Evolutionary conservation across 2,329 filamentous ascomycete species (phyloP), one percentile per base, ranked within the genome.

Genomic region (Ophiostoma australiae): DNA sequence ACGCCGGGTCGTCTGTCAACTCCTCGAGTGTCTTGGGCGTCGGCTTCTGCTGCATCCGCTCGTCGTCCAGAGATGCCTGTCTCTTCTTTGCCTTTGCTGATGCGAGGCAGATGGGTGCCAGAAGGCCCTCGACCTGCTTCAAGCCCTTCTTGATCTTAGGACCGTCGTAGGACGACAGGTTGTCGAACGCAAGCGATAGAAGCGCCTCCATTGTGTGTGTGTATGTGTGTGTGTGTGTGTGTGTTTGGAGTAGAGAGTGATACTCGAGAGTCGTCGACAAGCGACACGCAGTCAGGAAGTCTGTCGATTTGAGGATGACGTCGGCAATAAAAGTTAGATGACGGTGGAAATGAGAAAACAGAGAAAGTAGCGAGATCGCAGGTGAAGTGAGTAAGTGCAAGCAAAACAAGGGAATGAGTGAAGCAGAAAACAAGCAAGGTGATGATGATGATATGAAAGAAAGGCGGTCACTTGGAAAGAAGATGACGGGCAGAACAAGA

Each of bases 31-130:
- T 84, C 80, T 92, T 93, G 69, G 82, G 81, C 5, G 72, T 5
- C 1, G 71, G 33, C 68, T 65, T 63, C 39, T 81, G 80, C 70
- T 79, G 73, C 72, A 69, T 71, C 74, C 76, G 74, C 70, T 77
- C 79, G 27, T 69, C 66, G 15, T 70, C 69, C 1, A 65, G 55
- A 61, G 33, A 44, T 0, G 69, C n/a, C 10, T 68, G 67, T 52
- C 70, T 73, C 55, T 72, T 74, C 48, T 61, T 73, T 41, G 75
- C 73, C 67, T 77, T 76, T 65, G 78, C 75, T 66, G 81, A 80
- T 8, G 91, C 91, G 58, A 98, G 88, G 81, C 94, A 97, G 81
- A 98, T 96, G 81, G 97, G 94, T 31, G 94, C 94, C 69, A 98
- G 87, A 66, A 98, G 86, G 41, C 93, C 93, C 82, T 98, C 94